Conservation (phyloP, 225 moss, liverwort and hornwort genomes). For the Pseudoscleropodium purum region DNA sequence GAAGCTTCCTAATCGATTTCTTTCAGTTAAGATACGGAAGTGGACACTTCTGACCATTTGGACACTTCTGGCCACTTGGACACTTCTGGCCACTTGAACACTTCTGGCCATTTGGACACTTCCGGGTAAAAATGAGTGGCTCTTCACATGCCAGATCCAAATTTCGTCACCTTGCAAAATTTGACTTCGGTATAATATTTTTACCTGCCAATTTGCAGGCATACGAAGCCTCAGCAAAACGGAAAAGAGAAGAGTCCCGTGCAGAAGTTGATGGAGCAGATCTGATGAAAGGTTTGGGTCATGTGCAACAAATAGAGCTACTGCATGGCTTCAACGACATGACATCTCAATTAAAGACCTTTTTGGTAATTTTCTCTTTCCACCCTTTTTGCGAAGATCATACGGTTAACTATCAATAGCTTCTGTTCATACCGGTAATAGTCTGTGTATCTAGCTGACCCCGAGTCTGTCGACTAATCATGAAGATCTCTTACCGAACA, state of each 20-base stretch:
- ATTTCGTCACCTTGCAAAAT: background rate
- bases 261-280: slow-evolving; percentile 43
- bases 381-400: background rate
- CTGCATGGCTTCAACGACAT: slow-evolving; percentile 68
- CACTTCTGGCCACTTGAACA: background rate
- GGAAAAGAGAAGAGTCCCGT: slow-evolving; percentile 50
- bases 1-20: background rate
- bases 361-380: slow-evolving; percentile 29
- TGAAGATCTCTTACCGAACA: background rate
- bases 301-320: slow-evolving; percentile 88
- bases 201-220: slow-evolving; percentile 14
- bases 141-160: background rate
- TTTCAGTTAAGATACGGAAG: background rate
- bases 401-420: background rate
- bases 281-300: slow-evolving; percentile 69
- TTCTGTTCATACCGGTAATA: background rate
- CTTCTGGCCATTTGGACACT: background rate
- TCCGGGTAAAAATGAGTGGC: no score
- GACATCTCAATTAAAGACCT: slow-evolving; percentile 51
- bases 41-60: background rate
- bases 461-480: background rate
- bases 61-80: background rate
- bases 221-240: slow-evolving; percentile 64
- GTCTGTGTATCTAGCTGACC: background rate
- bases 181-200: background rate